A percentile compares a stretch with the other conserved stretches of the same genome.
Evolutionary conservation across 2,329 filamentous ascomycete species (phyloP).

Genomic region (Pestalotiopsis sp.): DNA sequence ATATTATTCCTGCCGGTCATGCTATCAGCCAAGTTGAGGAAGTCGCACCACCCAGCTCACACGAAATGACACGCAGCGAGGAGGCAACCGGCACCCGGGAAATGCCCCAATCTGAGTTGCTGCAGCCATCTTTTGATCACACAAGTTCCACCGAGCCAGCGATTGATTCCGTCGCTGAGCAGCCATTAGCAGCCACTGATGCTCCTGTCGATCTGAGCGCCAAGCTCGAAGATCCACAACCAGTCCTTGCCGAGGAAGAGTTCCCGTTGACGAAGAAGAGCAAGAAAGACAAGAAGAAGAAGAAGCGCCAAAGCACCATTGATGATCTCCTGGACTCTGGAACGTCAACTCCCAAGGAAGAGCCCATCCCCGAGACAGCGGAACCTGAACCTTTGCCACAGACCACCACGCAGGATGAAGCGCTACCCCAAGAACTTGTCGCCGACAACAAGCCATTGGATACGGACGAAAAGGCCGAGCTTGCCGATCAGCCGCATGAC

Average conservation of each 20-base stretch:
- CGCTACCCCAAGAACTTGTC: slow-evolving; percentile 9
- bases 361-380: slow-evolving; percentile 9
- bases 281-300: slow-evolving; percentile 32
- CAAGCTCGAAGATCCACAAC: slow-evolving; percentile 3
- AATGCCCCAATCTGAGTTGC: not conserved
- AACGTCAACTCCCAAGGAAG: slow-evolving; percentile 13
- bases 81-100: not conserved
- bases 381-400: slow-evolving; percentile 13
- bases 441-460: slow-evolving; percentile 12
- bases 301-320: slow-evolving; percentile 25
- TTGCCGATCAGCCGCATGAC: slow-evolving; percentile 5
- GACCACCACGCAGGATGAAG: slow-evolving; percentile 12
- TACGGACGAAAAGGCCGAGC: slow-evolving; percentile 16
- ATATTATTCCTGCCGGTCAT: not conserved
- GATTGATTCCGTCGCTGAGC: not conserved
- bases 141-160: not conserved
- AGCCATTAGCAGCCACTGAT: not conserved
- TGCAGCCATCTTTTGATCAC: not conserved
- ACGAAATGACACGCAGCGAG: not conserved
- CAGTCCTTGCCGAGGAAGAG: slow-evolving; percentile 22
- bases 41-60: not conserved
- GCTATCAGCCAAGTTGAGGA: not conserved
- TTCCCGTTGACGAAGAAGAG: slow-evolving; percentile 27
- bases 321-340: slow-evolving; percentile 21
- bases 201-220: not conserved